Evolutionary conservation across 2,329 filamentous ascomycete genomes (phyloP), one percentile per base, ranked within the genome.

Genomic region (Pleurostoma richardsiae): DNA sequence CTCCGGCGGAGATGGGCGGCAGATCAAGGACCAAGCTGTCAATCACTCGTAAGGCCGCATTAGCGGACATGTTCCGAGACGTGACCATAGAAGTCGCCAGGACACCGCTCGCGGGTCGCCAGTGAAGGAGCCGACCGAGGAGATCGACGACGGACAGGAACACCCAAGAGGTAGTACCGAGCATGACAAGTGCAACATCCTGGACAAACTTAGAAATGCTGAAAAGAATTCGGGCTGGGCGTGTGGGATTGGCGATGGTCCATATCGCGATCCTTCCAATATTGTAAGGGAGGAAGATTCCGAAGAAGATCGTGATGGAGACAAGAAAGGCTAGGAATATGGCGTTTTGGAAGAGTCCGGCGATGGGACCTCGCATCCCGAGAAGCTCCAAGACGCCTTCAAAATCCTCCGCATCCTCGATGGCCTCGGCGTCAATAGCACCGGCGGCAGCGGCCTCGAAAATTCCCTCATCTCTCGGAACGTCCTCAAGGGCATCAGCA

Each of bases 341-440:
- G 46, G 88, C 90, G 56, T 99, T 99, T 60, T 99, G 94, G 55
- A 97, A 83, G 5, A 99, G 77, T 3, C 90, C 90, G 10, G 86
- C 85, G 3, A 99, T 76, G 1, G 94, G 94, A 0, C 94, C 94
- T 59, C 95, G 89, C 87, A 99, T 95, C 36, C 94, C 94, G 49
- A 99, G 86, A 11, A 99, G 80, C 64, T 99, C 94, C 73, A 99
- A 83, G 44, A 99, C 88, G 0, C 94, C 94, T 62, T 99, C 94
- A 11, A 99, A 82, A 60, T 99, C 94, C 66, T 99, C 94, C 7
- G 88, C 88, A 55, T 96, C 87, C 40, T 91, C 88, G 39, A 90
- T 78, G 7, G 84, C 86, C 55, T 88, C 85, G 45, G 82, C 77
- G 46, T 96, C 89, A 33, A 92, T 71, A 6, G 79, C 86, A 11